Evolutionary conservation across 495 filamentous ascomycete genomes (phyloP), one percentile per base, ranked within the genome.

Genomic region (Talaromyces ruber): DNA sequence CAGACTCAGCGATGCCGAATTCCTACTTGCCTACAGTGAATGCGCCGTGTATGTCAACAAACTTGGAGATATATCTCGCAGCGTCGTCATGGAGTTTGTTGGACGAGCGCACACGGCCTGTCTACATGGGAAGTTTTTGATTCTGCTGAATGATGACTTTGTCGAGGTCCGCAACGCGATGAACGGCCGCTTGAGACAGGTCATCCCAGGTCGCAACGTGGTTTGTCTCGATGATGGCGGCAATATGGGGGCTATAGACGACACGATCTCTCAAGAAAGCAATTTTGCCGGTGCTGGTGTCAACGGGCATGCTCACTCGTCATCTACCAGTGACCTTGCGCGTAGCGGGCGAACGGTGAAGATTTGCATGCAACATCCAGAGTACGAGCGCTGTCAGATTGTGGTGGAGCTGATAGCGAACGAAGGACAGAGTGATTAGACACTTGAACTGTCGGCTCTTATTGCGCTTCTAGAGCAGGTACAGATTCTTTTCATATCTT

Each of bases 11-110:
- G 92, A 96, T 52, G 86, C 86, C 45, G 94, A 98, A 72, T 98
- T 97, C 76, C 75, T 99, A 5, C 84, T 96, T n/a, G 87, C 86
- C 14, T 99, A 97, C 71, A 89, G 92, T 60, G 91, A 97, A 70
- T 97, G 93, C 64, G 94, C 91, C 22, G 91, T 98, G 1, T 99
- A 98, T 64, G 91, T 97, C 72, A 96, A 98, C 76, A 96, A 98
- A 73, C 92, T 97, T 71, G 95, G 94, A 63, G 94, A 98, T 61
- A 90, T 99, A 18, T 91, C 86, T 37, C 86, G 94, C 52, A 88
- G 85, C 37, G 91, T 98, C 61, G 90, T 99, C 62, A 95, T 98
- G 91, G 91, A 97, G 67, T 98, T 97, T 73, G 92, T 96, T 4
- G 95, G 95, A 60, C 91, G 88, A 66, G 90, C 91, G 24, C 86